A percentile compares a stretch with the other conserved stretches of the same genome.
Conservation (phyloP, 1,284 basidiomycete genomes). For the Rhodofomes roseus region DNA sequence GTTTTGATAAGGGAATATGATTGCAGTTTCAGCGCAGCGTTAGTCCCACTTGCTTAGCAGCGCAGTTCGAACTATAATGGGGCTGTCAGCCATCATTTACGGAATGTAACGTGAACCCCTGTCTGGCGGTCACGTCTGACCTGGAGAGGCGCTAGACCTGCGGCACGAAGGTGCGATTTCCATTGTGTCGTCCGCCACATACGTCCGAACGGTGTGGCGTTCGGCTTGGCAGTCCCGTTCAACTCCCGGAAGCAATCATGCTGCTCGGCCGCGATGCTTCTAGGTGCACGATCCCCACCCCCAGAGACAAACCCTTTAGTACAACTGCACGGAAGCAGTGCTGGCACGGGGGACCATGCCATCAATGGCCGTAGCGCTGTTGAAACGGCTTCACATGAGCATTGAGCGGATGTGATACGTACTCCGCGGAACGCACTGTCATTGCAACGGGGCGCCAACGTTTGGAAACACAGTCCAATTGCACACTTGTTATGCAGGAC, state of each 20-base stretch:
- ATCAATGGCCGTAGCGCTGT: neutral
- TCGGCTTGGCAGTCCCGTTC: neutral
- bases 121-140: neutral
- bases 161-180: constrained; percentile 19
- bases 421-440: constrained; percentile 1
- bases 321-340: neutral
- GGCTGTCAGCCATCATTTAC: constrained; percentile 7
- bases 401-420: neutral
- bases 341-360: neutral
- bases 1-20: neutral
- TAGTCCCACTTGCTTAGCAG: constrained; percentile 3
- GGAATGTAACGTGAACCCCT: neutral
- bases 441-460: neutral
- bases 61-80: constrained; percentile 1
- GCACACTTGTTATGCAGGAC: neutral
- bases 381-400: neutral
- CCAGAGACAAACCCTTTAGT: neutral
- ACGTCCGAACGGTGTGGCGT: constrained; percentile 9
- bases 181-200: constrained; percentile 23
- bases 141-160: constrained; percentile 14
- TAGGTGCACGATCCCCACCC: neutral
- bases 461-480: neutral
- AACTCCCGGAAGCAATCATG: neutral
- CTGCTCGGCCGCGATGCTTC: neutral
- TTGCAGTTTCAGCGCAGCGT: constrained; percentile 3